phyloP scores from a whole-genome alignment of 202 grass and related monocot species.

The Musa balbisiana region DNA sequence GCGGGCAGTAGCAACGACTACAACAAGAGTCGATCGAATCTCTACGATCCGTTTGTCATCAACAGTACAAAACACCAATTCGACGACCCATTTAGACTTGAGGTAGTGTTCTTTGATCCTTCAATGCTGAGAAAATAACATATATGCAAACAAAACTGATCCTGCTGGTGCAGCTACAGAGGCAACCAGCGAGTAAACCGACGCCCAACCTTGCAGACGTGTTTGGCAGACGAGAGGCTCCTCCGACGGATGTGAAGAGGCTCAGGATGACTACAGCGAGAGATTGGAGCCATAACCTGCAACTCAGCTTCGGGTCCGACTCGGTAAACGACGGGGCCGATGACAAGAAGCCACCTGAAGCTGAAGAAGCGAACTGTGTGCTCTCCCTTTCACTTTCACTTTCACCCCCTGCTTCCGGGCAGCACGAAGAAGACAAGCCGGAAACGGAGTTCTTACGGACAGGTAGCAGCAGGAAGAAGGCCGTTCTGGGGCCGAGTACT shows the following conservation, averaged over 20 bases:
- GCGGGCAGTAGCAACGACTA: constrained; percentile 13
- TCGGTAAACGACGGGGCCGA: constrained; percentile 17
- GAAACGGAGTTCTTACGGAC: constrained; percentile 9
- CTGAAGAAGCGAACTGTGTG: constrained; percentile 36
- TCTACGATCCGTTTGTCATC: constrained; percentile 21
- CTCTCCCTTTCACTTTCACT: constrained; percentile 55
- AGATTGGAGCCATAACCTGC: constrained; percentile 39
- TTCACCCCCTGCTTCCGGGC: constrained; percentile 12
- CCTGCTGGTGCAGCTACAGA: constrained; percentile 7
- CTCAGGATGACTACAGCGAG: constrained; percentile 21
- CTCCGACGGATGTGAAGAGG: constrained; percentile 15
- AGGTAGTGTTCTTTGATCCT: background rate
- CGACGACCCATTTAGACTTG: constrained; percentile 3
- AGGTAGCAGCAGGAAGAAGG: constrained; percentile 41
- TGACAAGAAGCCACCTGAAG: background rate
- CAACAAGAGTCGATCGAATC: constrained; percentile 11
- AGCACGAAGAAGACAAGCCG: constrained; percentile 5
- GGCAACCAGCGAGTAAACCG: background rate
- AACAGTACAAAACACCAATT: constrained; percentile 17
- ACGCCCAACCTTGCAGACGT: constrained; percentile 19
- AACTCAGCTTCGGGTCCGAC: constrained; percentile 74
- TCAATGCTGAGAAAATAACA: background rate
- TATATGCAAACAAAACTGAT: background rate
- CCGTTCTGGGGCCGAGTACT: constrained; percentile 85
- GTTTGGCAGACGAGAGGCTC: constrained; percentile 5